Evolutionary conservation across 768 basidiomycete genomes (phyloP).

Genomic region (Lactarius trivialis): DNA sequence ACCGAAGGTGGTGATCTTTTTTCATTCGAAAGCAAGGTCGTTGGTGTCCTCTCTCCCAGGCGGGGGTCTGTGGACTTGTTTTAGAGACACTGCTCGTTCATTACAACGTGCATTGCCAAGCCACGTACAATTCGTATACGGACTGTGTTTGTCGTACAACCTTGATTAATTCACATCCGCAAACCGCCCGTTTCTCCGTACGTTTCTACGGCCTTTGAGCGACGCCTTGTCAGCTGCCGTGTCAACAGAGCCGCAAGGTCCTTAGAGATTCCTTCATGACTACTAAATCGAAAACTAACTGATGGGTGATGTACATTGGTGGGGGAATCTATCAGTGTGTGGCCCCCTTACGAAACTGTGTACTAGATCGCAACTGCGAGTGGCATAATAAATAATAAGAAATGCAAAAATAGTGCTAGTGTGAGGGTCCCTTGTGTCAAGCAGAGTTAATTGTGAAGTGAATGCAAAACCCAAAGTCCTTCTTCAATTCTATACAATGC

Average conservation of each 20-base stretch:
- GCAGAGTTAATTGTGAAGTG: conserved; percentile 4
- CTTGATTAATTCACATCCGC: neutral
- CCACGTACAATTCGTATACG: neutral
- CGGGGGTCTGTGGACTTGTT: conserved; percentile 30
- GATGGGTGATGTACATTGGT: conserved; percentile 16
- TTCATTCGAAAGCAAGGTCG: conserved; percentile 33
- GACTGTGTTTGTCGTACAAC: conserved; percentile 3
- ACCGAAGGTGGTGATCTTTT: conserved; percentile 33
- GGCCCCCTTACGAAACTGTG: neutral
- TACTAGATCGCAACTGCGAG: neutral
- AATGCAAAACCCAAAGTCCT: neutral
- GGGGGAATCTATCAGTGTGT: conserved; percentile 9
- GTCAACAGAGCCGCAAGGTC: neutral
- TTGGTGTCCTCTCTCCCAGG: conserved; percentile 31
- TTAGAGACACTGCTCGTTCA: conserved; percentile 13
- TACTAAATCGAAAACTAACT: neutral
- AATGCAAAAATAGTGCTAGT: conserved; percentile 14
- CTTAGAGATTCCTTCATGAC: neutral
- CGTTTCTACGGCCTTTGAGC: neutral
- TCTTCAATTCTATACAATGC: neutral
- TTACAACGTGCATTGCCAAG: neutral
- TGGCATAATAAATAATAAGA: conserved; percentile 1
- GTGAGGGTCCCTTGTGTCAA: neutral
- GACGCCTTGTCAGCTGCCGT: neutral
- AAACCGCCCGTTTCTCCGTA: neutral